phyloP scores from a whole-genome alignment of 2,329 filamentous ascomycete genomes.

The Pseudogymnoascus sp. region DNA sequence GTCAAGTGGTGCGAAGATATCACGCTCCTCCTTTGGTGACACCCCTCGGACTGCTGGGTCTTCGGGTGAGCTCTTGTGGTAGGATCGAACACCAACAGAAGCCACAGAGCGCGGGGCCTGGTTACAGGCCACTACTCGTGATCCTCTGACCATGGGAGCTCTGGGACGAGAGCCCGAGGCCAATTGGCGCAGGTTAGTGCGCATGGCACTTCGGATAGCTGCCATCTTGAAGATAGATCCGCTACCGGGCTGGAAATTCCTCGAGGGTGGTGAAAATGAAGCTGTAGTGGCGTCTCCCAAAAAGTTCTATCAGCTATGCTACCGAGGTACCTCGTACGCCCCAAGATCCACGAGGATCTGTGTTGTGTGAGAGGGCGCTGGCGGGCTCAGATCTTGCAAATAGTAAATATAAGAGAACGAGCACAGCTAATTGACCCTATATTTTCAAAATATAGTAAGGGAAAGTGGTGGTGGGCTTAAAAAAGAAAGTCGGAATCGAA shows the following conservation, averaged over 20 bases:
- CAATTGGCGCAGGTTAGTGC: constrained; percentile 11
- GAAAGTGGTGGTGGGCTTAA: background rate
- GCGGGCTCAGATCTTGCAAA: background rate
- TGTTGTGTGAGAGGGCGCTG: background rate
- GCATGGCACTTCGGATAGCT: constrained; percentile 6
- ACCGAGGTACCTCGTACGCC: constrained; percentile 2
- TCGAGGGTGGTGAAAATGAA: constrained; percentile 7
- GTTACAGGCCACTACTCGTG: constrained; percentile 20
- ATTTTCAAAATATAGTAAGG: background rate
- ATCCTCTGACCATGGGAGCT: background rate
- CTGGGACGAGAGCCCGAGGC: background rate
- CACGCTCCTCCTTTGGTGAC: constrained; percentile 19
- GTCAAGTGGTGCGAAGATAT: constrained; percentile 39
- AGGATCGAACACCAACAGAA: constrained; percentile 23
- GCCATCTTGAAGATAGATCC: constrained; percentile 7
- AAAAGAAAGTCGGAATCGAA: constrained; percentile 2
- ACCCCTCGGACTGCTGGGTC: constrained; percentile 22
- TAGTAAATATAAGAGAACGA: background rate
- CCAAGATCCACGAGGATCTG: background rate
- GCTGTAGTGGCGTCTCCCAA: background rate
- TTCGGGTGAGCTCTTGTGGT: constrained; percentile 26
- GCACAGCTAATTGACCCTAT: constrained; percentile 3
- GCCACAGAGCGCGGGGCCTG: constrained; percentile 16
- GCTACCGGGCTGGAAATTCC: background rate
- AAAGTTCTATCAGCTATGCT: constrained; percentile 6